Conservation (phyloP, 2,329 filamentous ascomycete species). For the Sporothrix globosa region DNA sequence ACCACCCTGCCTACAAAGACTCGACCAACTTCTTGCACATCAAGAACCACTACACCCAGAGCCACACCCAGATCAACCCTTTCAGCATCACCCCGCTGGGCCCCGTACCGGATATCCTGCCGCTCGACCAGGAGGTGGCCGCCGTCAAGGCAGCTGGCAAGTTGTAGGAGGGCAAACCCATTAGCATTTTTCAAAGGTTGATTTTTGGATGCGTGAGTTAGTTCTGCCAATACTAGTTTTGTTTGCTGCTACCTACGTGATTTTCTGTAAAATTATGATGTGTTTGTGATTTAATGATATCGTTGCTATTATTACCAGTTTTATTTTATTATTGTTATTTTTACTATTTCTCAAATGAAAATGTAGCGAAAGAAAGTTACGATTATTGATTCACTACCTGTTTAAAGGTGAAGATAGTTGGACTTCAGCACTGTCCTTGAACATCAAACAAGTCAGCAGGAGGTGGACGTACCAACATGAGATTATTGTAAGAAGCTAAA, state of each 20-base stretch:
- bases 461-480: background rate
- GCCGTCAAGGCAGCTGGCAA: slow-evolving; percentile 48
- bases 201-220: background rate
- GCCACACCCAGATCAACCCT: slow-evolving; percentile 68
- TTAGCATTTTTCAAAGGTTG: background rate
- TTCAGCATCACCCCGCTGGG: slow-evolving; percentile 79
- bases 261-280: background rate
- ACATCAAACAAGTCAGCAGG: background rate
- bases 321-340: background rate
- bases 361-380: background rate
- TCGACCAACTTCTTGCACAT: slow-evolving; percentile 96
- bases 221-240: background rate
- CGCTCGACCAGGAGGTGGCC: slow-evolving; percentile 74
- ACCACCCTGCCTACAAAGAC: slow-evolving; percentile 71
- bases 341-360: background rate
- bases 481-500: background rate
- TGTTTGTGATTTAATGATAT: background rate
- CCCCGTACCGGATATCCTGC: slow-evolving; percentile 79
- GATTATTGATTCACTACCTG: background rate
- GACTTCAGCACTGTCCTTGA: background rate
- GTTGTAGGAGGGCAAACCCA: background rate
- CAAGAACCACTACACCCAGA: slow-evolving; percentile 72
- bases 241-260: background rate
- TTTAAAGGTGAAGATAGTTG: background rate
- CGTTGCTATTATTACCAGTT: no score